Percentiles rank a stretch among this genome's conserved stretches.
Conservation (phyloP, 1,284 basidiomycete genomes). For the Thecaphora thlaspeos region DNA sequence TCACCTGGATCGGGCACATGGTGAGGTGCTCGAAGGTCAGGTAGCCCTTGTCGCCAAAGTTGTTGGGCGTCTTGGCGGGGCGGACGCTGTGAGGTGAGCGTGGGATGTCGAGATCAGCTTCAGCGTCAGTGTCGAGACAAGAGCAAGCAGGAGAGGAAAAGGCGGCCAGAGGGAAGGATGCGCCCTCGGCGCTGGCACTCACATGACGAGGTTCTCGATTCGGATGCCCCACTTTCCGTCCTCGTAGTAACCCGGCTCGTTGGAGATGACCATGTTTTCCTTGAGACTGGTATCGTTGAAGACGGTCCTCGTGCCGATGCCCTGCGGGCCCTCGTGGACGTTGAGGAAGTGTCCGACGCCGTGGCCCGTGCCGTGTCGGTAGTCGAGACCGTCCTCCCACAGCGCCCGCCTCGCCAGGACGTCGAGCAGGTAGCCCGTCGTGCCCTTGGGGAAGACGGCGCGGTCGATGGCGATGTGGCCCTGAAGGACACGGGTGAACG, state of each 20-base stretch:
- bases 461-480: slow-evolving; percentile 90
- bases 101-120: no score
- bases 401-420: slow-evolving; percentile 77
- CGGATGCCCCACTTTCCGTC: slow-evolving; percentile 90
- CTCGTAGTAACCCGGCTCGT: slow-evolving; percentile 84
- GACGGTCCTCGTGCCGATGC: slow-evolving; percentile 52
- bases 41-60: slow-evolving; percentile 69
- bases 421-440: slow-evolving; percentile 77
- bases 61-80: slow-evolving; percentile 66
- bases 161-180: slow-evolving; percentile 3
- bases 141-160: background rate
- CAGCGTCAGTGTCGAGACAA: background rate
- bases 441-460: slow-evolving; percentile 80
- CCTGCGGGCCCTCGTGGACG: slow-evolving; percentile 56
- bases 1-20: slow-evolving; percentile 76
- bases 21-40: slow-evolving; percentile 44
- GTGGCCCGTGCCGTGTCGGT: slow-evolving; percentile 59
- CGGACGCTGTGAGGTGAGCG: slow-evolving; percentile 22
- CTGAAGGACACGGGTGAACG: slow-evolving; percentile 90
- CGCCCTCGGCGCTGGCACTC: slow-evolving; percentile 5
- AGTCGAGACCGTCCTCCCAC: slow-evolving; percentile 86
- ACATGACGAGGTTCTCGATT: slow-evolving; percentile 70
- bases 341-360: slow-evolving; percentile 53
- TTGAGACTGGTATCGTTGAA: slow-evolving; percentile 56
- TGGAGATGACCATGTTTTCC: slow-evolving; percentile 54